Evolutionary conservation across 2,329 filamentous ascomycete genomes (phyloP).

Genomic region (Claviceps spartinae): DNA sequence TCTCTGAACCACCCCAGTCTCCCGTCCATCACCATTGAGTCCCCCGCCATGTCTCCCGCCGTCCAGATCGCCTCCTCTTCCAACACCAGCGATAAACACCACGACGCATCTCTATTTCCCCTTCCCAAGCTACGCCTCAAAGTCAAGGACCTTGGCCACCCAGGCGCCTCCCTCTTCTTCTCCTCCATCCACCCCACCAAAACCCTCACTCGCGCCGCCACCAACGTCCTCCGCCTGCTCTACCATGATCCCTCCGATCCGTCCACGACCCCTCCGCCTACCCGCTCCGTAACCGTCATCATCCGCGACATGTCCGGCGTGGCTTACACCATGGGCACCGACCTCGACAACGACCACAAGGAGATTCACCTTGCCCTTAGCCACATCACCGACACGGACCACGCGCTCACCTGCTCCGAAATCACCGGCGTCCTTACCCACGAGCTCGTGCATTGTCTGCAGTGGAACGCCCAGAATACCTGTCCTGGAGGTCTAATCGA

Average conservation of each 20-base stretch:
- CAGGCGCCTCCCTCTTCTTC: conserved; percentile 55
- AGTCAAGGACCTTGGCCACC: conserved; percentile 42
- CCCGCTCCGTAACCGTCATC: conserved; percentile 74
- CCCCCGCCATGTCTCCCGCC: conserved; percentile 16
- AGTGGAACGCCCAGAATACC: conserved; percentile 52
- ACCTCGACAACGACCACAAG: conserved; percentile 76
- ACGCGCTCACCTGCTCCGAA: conserved; percentile 39
- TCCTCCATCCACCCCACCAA: conserved; percentile 46
- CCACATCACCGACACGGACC: conserved; percentile 48
- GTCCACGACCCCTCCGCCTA: conserved; percentile 39
- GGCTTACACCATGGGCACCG: conserved; percentile 72
- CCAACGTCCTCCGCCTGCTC: conserved; percentile 56
- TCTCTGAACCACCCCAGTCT: not conserved
- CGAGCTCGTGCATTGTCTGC: conserved; percentile 91
- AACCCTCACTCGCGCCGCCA: conserved; percentile 48
- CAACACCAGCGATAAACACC: not conserved
- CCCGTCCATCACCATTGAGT: not conserved
- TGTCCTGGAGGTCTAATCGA: conserved; percentile 72
- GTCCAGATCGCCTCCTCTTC: not conserved
- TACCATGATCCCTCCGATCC: conserved; percentile 40
- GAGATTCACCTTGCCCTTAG: conserved; percentile 77
- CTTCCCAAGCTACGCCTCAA: conserved; percentile 46
- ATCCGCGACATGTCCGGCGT: conserved; percentile 70
- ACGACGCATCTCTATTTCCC: conserved; percentile 18
- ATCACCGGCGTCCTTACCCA: conserved; percentile 76